These are phyloP conservation scores for Pleurotus tuber-regium DNA, from an alignment of 768 basidiomycete species.

Conservation along the genomic window DNA sequence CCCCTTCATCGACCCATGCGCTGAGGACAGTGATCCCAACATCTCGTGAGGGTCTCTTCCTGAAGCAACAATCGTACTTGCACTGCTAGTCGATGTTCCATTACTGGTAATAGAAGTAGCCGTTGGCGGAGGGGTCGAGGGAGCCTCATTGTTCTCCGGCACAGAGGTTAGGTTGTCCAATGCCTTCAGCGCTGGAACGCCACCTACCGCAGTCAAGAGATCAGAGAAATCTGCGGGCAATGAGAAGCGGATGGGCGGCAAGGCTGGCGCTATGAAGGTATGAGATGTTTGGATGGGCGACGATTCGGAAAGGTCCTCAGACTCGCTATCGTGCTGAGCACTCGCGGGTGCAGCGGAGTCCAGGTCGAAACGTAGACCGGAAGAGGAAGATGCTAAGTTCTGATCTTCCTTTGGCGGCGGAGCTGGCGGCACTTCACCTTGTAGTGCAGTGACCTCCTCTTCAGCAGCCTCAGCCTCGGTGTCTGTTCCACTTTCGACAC, in stretches of 20 bases:
- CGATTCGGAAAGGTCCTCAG: slow-evolving; percentile 50
- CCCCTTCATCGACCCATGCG: too few species aligned
- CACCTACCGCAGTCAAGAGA: slow-evolving; percentile 58
- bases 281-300: slow-evolving; percentile 67
- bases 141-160: slow-evolving; percentile 27
- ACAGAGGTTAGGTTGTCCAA: slow-evolving; percentile 47
- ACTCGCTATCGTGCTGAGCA: slow-evolving; percentile 35
- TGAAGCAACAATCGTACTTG: slow-evolving; percentile 17
- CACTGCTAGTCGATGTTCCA: slow-evolving; percentile 25
- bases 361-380: slow-evolving; percentile 1
- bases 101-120: slow-evolving; percentile 24
- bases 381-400: neutral
- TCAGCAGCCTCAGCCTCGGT: slow-evolving; percentile 55
- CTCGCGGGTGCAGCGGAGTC: slow-evolving; percentile 26
- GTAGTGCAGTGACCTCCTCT: slow-evolving; percentile 12
- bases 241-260: slow-evolving; percentile 91
- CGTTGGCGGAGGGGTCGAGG: slow-evolving; percentile 33
- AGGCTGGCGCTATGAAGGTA: slow-evolving; percentile 83
- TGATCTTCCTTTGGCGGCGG: slow-evolving; percentile 15
- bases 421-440: slow-evolving; percentile 19
- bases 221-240: slow-evolving; percentile 83
- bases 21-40: too few species aligned
- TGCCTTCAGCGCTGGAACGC: slow-evolving; percentile 43
- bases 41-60: neutral
- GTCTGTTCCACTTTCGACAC: slow-evolving; percentile 74